Evolutionary conservation across 208 protist species (phyloP), one percentile per base, ranked within the genome.

Genomic region (Trypanosoma theileri): DNA sequence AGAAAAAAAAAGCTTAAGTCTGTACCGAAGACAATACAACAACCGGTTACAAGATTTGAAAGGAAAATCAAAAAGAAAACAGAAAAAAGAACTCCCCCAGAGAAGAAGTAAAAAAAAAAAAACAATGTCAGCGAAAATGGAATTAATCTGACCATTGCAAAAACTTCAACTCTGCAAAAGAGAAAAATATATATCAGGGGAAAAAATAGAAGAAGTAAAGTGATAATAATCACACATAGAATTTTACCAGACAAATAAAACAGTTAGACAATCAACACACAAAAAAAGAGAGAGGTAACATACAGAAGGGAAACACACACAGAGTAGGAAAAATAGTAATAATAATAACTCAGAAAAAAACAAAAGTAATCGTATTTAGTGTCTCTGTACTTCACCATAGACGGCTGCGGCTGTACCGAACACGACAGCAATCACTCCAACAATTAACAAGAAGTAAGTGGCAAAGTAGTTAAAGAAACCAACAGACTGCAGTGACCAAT

Each of bases 331-430:
- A 55, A n/a, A 55, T 28, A 55, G 17, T 55, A 55, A 21, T 55
- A 59, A 59, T 41, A 59, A n/a, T n/a, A n/a, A n/a, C n/a, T n/a
- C n/a, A n/a, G n/a, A 52, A 46, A 45, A 10, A 63, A 40, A 69
- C 35, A 44, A 58, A 45, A 58, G 22, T 3, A 41, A n/a, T 26
- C 6, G 4, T 13, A 14, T 10, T 52, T n/a, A 6, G 64, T 16
- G 16, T 41, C 28, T 44, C 19, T 26, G 31, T 9, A 71, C 56
- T 11, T 54, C 48, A 3, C 61, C 63, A 63, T 84, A 90, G 31
- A 91, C 84, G 16, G 82, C 80, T 53, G 79, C n/a, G 10, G 41
- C 71, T 0, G 81, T 92, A 22, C 83, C 86, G 28, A 84, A 86
- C 8, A 92, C 78, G 40, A 89, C 50, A 17, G 64, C 77, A 21